phyloP scores from a whole-genome alignment of 495 filamentous ascomycete genomes.

The Aspergillus campestris region DNA sequence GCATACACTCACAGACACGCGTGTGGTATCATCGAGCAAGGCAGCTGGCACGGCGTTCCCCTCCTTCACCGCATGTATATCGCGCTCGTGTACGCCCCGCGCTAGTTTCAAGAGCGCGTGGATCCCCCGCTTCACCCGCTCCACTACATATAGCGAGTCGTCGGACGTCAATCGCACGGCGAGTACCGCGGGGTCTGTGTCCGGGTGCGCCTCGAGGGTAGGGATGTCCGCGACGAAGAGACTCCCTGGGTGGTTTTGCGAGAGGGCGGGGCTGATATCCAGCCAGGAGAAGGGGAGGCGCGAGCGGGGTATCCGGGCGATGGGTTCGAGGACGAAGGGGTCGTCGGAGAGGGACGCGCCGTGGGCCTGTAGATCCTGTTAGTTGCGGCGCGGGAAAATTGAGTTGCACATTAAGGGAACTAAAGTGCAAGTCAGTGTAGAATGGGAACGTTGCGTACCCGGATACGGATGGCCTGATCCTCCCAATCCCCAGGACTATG shows the following conservation, averaged over 20 bases:
- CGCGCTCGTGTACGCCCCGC: conserved; percentile 46
- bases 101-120: conserved; percentile 67
- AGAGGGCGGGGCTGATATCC: conserved; percentile 45
- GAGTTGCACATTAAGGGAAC: neutral
- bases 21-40: conserved; percentile 23
- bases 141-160: conserved; percentile 58
- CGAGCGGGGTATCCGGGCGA: conserved; percentile 54
- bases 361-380: conserved; percentile 40
- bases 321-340: conserved; percentile 50
- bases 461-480: conserved; percentile 24
- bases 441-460: conserved; percentile 12
- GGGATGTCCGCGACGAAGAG: conserved; percentile 54
- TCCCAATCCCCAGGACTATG: conserved; percentile 15
- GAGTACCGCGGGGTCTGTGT: conserved; percentile 42
- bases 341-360: conserved; percentile 48
- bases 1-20: conserved; percentile 8
- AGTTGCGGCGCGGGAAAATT: neutral
- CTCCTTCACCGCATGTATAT: conserved; percentile 26
- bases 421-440: conserved; percentile 3
- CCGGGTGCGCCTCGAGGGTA: conserved; percentile 49
- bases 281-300: conserved; percentile 52
- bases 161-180: conserved; percentile 54
- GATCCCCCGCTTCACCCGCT: conserved; percentile 56
- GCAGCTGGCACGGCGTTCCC: conserved; percentile 30
- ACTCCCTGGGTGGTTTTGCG: conserved; percentile 42